These are phyloP conservation scores for Umbelopsis sp. DNA, from an alignment of 371 early-diverging fungal species.

Conservation along the genomic window DNA sequence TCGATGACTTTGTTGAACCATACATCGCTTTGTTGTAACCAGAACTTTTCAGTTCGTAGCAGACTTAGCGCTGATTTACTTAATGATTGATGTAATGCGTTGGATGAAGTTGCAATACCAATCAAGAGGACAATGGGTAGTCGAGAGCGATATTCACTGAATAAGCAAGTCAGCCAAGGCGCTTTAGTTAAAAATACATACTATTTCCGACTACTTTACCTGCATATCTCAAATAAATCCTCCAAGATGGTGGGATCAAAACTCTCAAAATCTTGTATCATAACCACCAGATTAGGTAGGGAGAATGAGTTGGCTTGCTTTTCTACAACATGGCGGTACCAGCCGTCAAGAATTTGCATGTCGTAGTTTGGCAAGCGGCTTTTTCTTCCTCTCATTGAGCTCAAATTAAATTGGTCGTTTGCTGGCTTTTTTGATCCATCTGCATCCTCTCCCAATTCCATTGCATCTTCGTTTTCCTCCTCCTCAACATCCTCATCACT, in stretches of 20 bases:
- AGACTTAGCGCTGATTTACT: conserved; percentile 69
- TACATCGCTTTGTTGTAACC: conserved; percentile 74
- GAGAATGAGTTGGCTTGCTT: conserved; percentile 1
- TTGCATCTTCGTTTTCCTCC: conserved; percentile 15
- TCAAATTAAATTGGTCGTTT: background rate
- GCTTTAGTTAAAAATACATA: background rate
- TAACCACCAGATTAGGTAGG: conserved; percentile 64
- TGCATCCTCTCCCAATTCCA: conserved; percentile 34
- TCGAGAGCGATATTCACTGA: conserved; percentile 66
- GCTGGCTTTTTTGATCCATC: conserved; percentile 25
- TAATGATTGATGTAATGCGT: conserved; percentile 79
- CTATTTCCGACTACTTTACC: conserved; percentile 35
- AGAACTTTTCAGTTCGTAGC: conserved; percentile 79
- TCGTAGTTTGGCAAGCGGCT: conserved; percentile 56
- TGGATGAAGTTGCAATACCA: conserved; percentile 86
- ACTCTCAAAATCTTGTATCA: conserved; percentile 89
- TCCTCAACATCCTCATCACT: conserved; percentile 29
- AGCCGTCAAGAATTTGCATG: conserved; percentile 64
- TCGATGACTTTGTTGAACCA: conserved; percentile 80
- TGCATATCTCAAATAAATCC: conserved; percentile 77
- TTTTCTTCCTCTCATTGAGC: conserved; percentile 17
- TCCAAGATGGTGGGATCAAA: conserved; percentile 74
- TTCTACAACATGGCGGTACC: conserved; percentile 54
- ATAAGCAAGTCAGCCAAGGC: background rate
- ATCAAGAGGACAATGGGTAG: conserved; percentile 84